phyloP scores from a whole-genome alignment of 2,329 filamentous ascomycete genomes.

The Fusarium lateritium region DNA sequence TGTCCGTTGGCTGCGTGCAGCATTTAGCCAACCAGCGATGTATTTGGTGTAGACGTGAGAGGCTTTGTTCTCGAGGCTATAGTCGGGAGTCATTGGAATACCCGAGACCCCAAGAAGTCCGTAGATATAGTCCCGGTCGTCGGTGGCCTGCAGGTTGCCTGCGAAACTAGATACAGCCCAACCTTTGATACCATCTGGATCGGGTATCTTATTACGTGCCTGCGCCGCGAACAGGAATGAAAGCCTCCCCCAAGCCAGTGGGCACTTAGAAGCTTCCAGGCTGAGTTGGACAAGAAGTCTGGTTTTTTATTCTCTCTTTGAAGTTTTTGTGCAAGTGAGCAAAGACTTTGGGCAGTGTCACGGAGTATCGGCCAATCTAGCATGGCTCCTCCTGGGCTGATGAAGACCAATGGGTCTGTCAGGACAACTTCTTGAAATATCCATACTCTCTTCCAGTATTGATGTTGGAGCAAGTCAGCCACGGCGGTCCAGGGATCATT shows the following conservation, averaged over 20 bases:
- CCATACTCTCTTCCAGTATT: conserved; percentile 19
- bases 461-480: conserved; percentile 4
- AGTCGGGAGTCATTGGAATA: conserved; percentile 12
- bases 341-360: neutral
- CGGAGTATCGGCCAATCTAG: conserved; percentile 10
- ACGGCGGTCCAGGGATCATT: conserved; percentile 8
- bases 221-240: conserved; percentile 8
- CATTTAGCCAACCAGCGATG: conserved; percentile 9
- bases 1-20: conserved; percentile 1
- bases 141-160: conserved; percentile 12
- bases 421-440: conserved; percentile 20
- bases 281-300: conserved; percentile 1
- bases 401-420: conserved; percentile 6
- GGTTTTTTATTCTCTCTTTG: neutral
- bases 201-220: conserved; percentile 14
- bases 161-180: conserved; percentile 21
- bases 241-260: neutral
- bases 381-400: neutral
- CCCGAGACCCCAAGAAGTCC: conserved; percentile 23
- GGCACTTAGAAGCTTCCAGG: conserved; percentile 1
- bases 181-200: conserved; percentile 21
- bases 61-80: conserved; percentile 6
- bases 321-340: neutral
- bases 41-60: conserved; percentile 18
- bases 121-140: conserved; percentile 14